A percentile compares a stretch with the other conserved stretches of the same genome.
Evolutionary conservation across 176 grass and related monocot species (phyloP).

Genomic region (Oryza officinalis): DNA sequence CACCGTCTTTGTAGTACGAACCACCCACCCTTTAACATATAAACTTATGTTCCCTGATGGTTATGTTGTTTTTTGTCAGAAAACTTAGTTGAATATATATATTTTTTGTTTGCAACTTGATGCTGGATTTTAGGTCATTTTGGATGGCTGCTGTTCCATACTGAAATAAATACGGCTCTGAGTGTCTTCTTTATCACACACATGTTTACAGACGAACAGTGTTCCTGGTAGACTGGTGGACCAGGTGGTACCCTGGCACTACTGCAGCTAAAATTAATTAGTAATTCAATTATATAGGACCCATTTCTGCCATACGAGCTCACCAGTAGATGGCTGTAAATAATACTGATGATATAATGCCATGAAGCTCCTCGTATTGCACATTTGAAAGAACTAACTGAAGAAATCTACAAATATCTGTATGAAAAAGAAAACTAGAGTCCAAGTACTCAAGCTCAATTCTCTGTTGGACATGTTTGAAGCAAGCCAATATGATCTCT

Average conservation of each 20-base stretch:
- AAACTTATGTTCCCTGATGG: neutral
- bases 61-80: neutral
- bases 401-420: neutral
- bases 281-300: slow-evolving; percentile 32
- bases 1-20: neutral
- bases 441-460: neutral
- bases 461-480: neutral
- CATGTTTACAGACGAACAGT: neutral
- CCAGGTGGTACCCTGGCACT: slow-evolving; percentile 2
- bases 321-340: neutral
- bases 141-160: slow-evolving; percentile 8
- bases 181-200: slow-evolving; percentile 7
- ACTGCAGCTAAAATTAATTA: slow-evolving; percentile 13
- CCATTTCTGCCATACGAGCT: neutral
- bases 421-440: neutral
- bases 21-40: neutral
- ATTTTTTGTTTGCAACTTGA: neutral
- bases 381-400: neutral
- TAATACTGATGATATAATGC: neutral
- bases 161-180: neutral
- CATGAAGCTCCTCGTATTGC: neutral
- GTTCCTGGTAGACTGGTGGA: slow-evolving; percentile 10
- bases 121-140: slow-evolving; percentile 10
- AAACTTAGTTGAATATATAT: neutral
- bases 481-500: neutral